These are phyloP conservation scores for Bryum argenteum DNA, from an alignment of 225 moss, liverwort and hornwort genomes.

Conservation along the genomic window DNA sequence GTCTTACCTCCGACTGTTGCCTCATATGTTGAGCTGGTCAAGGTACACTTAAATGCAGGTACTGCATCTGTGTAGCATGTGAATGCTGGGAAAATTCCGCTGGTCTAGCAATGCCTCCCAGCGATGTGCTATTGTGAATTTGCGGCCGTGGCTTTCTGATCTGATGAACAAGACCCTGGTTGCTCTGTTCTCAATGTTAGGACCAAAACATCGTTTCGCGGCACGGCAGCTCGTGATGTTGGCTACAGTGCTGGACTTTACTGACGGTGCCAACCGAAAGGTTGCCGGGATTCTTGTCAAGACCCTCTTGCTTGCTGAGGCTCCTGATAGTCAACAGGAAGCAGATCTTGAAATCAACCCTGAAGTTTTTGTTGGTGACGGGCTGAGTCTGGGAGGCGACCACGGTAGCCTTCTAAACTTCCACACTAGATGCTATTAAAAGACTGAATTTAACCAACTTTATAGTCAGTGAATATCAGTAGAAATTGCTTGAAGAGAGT, in stretches of 20 bases:
- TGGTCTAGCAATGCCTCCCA: conserved; percentile 23
- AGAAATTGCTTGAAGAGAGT: neutral
- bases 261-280: conserved; percentile 81
- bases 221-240: conserved; percentile 83
- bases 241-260: conserved; percentile 80
- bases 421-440: conserved; percentile 3
- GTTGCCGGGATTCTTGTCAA: conserved; percentile 73
- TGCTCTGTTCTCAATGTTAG: conserved; percentile 43
- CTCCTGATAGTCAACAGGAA: conserved; percentile 47
- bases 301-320: conserved; percentile 68
- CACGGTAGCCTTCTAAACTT: conserved; percentile 49
- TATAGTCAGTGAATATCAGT: neutral
- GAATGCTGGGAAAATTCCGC: conserved; percentile 4
- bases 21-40: conserved; percentile 77
- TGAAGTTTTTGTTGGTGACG: conserved; percentile 77
- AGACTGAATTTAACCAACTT: conserved; percentile 15
- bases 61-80: conserved; percentile 17
- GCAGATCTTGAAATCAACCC: conserved; percentile 37
- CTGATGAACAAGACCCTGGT: conserved; percentile 28
- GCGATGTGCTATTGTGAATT: conserved; percentile 17
- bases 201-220: conserved; percentile 73
- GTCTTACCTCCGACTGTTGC: conserved; percentile 86
- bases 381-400: conserved; percentile 86
- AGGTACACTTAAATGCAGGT: conserved; percentile 78
- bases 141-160: conserved; percentile 23